Evolutionary conservation across 495 filamentous ascomycete species (phyloP).

Genomic region (Pseudotulostoma volvatum): DNA sequence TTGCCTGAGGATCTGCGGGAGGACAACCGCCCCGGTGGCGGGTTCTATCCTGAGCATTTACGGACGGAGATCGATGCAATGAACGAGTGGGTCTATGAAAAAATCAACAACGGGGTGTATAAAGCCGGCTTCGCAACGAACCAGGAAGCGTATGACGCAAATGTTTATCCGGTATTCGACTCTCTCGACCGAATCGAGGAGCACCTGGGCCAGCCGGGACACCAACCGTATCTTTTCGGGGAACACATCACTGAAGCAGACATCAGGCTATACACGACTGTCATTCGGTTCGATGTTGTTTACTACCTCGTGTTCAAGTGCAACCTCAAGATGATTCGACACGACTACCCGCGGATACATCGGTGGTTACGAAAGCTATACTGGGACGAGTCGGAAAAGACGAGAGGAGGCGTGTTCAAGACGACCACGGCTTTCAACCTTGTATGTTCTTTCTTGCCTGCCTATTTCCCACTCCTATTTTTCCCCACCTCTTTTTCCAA

Average conservation of each 20-base stretch:
- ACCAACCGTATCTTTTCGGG: slow-evolving; percentile 48
- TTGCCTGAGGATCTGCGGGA: slow-evolving; percentile 34
- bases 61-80: slow-evolving; percentile 40
- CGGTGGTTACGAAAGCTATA: slow-evolving; percentile 56
- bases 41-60: slow-evolving; percentile 40
- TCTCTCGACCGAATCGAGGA: slow-evolving; percentile 45
- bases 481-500: too few species aligned
- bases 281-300: slow-evolving; percentile 50
- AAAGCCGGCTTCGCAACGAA: slow-evolving; percentile 51
- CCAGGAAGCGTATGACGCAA: slow-evolving; percentile 46
- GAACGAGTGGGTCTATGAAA: slow-evolving; percentile 48
- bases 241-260: slow-evolving; percentile 51
- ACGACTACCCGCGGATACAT: slow-evolving; percentile 53
- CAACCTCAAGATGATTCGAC: slow-evolving; percentile 52
- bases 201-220: slow-evolving; percentile 30
- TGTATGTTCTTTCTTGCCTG: neutral
- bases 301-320: slow-evolving; percentile 57
- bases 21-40: slow-evolving; percentile 25
- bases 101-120: slow-evolving; percentile 57
- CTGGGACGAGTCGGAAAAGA: slow-evolving; percentile 41
- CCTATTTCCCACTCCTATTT: too few species aligned
- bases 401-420: slow-evolving; percentile 40
- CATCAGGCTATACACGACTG: slow-evolving; percentile 45
- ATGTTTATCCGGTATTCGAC: slow-evolving; percentile 43
- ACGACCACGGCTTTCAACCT: slow-evolving; percentile 49